phyloP scores from a whole-genome alignment of 177 flowering plant genomes.

The Telopea speciosissima region DNA sequence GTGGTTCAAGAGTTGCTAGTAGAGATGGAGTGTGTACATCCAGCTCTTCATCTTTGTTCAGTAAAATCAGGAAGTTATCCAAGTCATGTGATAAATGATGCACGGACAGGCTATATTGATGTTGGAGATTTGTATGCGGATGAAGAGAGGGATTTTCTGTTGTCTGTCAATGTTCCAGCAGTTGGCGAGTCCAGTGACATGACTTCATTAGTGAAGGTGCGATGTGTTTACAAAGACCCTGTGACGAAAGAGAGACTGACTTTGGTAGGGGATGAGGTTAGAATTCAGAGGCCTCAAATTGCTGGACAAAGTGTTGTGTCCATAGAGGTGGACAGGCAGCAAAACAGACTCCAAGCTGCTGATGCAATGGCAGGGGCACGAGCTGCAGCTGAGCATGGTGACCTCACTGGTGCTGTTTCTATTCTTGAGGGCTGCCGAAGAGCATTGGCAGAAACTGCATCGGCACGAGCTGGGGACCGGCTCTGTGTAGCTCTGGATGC shows the following conservation, averaged over 20 bases:
- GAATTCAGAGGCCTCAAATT: slow-evolving; percentile 42
- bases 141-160: slow-evolving; percentile 59
- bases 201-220: slow-evolving; percentile 17
- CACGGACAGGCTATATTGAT: slow-evolving; percentile 33
- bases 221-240: slow-evolving; percentile 24
- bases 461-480: slow-evolving; percentile 48
- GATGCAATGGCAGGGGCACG: slow-evolving; percentile 65
- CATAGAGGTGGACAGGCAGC: slow-evolving; percentile 69
- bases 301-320: slow-evolving; percentile 30
- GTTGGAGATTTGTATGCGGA: slow-evolving; percentile 69
- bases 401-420: slow-evolving; percentile 43
- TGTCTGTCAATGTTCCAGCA: slow-evolving; percentile 29
- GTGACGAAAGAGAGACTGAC: slow-evolving; percentile 15
- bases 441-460: slow-evolving; percentile 36
- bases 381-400: slow-evolving; percentile 57
- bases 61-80: slow-evolving; percentile 53
- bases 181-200: slow-evolving; percentile 4
- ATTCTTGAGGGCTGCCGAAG: slow-evolving; percentile 43
- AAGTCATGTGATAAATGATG: slow-evolving; percentile 25
- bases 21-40: slow-evolving; percentile 30
- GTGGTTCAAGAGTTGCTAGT: slow-evolving; percentile 53
- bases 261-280: slow-evolving; percentile 34
- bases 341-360: slow-evolving; percentile 60
- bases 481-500: slow-evolving; percentile 56
- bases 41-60: slow-evolving; percentile 27